A percentile compares a stretch with the other conserved stretches of the same genome.
Conservation (phyloP, 177 flowering plant genomes). For the Vitis hybrid region DNA sequence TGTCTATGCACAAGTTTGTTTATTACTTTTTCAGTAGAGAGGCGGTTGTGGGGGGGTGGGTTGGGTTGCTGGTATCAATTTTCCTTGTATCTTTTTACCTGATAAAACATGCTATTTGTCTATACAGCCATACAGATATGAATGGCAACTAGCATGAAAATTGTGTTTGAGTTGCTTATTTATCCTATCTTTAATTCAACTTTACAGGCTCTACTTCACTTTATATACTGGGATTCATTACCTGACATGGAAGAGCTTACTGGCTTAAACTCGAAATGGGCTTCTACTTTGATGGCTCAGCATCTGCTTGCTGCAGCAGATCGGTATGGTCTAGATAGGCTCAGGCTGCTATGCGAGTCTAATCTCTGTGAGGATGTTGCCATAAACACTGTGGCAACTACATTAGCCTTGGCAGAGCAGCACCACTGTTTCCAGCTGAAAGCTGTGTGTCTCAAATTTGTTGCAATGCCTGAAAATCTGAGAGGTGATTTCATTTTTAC, state of each 20-base stretch:
- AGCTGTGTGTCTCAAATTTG: slow-evolving; percentile 65
- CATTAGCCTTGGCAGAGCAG: slow-evolving; percentile 77
- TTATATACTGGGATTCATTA: slow-evolving; percentile 66
- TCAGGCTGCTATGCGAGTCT: slow-evolving; percentile 68
- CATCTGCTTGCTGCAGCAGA: slow-evolving; percentile 89
- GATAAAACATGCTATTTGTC: too few species aligned
- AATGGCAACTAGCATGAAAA: too few species aligned
- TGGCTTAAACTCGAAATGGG: slow-evolving; percentile 61
- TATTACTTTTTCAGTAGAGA: too few species aligned
- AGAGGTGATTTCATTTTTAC: slow-evolving; percentile 38
- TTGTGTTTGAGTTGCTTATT: not conserved
- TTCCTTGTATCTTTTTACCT: too few species aligned
- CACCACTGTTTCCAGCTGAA: slow-evolving; percentile 76
- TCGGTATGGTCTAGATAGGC: slow-evolving; percentile 71
- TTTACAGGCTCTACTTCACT: slow-evolving; percentile 71
- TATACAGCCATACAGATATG: too few species aligned
- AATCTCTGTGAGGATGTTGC: slow-evolving; percentile 65
- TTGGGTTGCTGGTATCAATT: too few species aligned
- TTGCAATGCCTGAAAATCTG: slow-evolving; percentile 67
- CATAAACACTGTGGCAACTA: slow-evolving; percentile 77
- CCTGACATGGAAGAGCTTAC: slow-evolving; percentile 74
- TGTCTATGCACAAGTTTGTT: too few species aligned
- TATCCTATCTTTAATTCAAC: not conserved
- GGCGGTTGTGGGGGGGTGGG: too few species aligned
- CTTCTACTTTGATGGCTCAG: slow-evolving; percentile 68